These are phyloP conservation scores for Penicillium crystallinum DNA, from an alignment of 495 filamentous ascomycete genomes.

Conservation along the genomic window DNA sequence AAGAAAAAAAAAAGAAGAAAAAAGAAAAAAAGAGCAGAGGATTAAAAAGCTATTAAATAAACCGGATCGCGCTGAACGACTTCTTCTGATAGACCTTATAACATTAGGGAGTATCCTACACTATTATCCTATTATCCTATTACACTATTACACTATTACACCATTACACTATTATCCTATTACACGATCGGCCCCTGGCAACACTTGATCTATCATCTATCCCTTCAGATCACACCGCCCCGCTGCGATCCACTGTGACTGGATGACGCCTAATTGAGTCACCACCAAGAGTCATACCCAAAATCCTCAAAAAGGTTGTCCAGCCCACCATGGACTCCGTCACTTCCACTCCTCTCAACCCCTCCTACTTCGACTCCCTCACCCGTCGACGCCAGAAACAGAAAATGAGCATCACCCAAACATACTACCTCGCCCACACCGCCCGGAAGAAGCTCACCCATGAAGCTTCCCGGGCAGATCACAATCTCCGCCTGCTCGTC, in stretches of 20 bases:
- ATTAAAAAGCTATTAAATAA: slow-evolving; percentile 4
- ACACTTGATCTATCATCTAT: too few relatives aligned
- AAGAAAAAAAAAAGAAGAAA: not conserved
- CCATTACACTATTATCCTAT: too few relatives aligned
- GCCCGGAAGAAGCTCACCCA: slow-evolving; percentile 90
- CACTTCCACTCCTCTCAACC: slow-evolving; percentile 15
- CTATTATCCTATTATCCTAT: too few relatives aligned
- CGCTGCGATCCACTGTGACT: slow-evolving; percentile 5
- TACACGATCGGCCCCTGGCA: not conserved
- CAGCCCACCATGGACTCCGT: slow-evolving; percentile 19
- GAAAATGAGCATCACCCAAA: slow-evolving; percentile 96
- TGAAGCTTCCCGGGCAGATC: slow-evolving; percentile 84
- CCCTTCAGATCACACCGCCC: slow-evolving; percentile 4
- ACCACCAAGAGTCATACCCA: slow-evolving; percentile 9
- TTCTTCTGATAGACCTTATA: too few relatives aligned
- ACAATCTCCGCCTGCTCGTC: slow-evolving; percentile 90
- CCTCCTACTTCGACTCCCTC: slow-evolving; percentile 34
- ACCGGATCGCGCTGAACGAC: not conserved
- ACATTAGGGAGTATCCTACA: too few relatives aligned
- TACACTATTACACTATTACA: too few relatives aligned
- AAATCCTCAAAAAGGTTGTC: not conserved
- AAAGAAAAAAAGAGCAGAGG: not conserved
- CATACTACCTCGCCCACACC: slow-evolving; percentile 95
- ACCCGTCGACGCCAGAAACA: slow-evolving; percentile 48
- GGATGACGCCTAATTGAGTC: slow-evolving; percentile 10